Percentiles rank a stretch among this genome's conserved stretches.
These are phyloP conservation scores for Suhomyces xylopsoci DNA, from an alignment of 805 yeast genomes.

Conservation along the genomic window DNA sequence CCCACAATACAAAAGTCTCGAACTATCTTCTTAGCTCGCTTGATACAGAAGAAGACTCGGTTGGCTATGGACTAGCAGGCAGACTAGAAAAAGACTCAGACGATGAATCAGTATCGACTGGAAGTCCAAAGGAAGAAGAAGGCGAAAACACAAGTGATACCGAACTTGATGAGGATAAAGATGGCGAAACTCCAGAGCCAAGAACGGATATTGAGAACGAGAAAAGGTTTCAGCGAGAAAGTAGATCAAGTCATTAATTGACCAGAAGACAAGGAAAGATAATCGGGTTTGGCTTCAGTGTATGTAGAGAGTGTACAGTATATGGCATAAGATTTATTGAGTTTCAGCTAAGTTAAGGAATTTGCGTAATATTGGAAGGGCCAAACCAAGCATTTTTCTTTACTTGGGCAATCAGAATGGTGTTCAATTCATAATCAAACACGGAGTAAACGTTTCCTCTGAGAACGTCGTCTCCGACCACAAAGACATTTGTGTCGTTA, in stretches of 20 bases:
- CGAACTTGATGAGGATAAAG: not conserved
- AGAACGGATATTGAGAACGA: not conserved
- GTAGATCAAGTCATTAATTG: too few relatives aligned
- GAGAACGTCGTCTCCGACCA: too few relatives aligned
- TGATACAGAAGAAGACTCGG: slow-evolving; percentile 11
- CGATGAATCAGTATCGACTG: not conserved
- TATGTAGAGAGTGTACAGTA: not conserved
- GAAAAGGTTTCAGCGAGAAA: not conserved
- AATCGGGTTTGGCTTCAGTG: not conserved
- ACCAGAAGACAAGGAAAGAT: too few relatives aligned
- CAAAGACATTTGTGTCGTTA: too few relatives aligned
- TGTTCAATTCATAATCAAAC: not conserved
- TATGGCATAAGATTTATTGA: not conserved
- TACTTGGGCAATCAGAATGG: not conserved
- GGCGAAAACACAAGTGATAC: not conserved
- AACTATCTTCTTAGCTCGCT: slow-evolving; percentile 4
- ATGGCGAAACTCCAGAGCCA: not conserved
- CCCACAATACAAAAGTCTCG: not conserved
- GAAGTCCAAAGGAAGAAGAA: not conserved
- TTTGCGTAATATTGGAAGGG: not conserved
- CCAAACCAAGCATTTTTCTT: not conserved
- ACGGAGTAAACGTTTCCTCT: not conserved
- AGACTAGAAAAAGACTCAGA: not conserved
- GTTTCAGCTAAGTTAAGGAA: not conserved
- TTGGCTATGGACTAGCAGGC: not conserved